Evolutionary conservation across 352 stramenopile genomes (phyloP).

Genomic region (Lagenidium sp.): DNA sequence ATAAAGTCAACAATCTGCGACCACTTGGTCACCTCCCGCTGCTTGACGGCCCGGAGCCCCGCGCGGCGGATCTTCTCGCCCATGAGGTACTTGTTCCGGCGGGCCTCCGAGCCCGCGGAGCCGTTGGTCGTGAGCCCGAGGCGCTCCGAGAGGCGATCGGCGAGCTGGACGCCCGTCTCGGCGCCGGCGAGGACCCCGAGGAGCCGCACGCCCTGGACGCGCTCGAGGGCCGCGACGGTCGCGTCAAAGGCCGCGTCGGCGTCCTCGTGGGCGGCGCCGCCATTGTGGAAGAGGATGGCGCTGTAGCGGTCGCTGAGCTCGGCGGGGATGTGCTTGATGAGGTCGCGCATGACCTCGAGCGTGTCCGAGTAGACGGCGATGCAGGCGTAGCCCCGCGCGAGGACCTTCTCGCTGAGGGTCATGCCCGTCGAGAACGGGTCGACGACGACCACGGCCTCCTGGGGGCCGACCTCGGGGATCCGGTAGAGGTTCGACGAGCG

Average conservation of each 20-base stretch:
- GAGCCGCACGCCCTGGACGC: conserved; percentile 38
- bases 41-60: conserved; percentile 71
- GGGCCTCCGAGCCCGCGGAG: conserved; percentile 58
- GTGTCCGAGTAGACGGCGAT: conserved; percentile 77
- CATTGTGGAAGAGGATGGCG: conserved; percentile 69
- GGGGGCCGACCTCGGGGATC: conserved; percentile 27
- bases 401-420: conserved; percentile 84
- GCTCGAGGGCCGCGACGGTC: conserved; percentile 26
- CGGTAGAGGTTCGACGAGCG: conserved; percentile 37
- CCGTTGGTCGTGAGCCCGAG: conserved; percentile 86
- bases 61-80: conserved; percentile 71
- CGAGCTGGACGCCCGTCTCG: conserved; percentile 90
- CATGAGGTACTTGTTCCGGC: conserved; percentile 89
- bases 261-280: conserved; percentile 20
- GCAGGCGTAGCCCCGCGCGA: conserved; percentile 78
- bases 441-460: conserved; percentile 85
- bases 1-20: conserved; percentile 80
- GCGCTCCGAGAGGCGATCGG: conserved; percentile 84
- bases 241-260: conserved; percentile 19
- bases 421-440: conserved; percentile 94
- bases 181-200: conserved; percentile 85
- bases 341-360: conserved; percentile 58
- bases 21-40: conserved; percentile 70
- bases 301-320: conserved; percentile 40
- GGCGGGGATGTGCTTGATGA: conserved; percentile 54